Conservation (phyloP, 2,329 filamentous ascomycete genomes). For the Aspergillus sp. region DNA sequence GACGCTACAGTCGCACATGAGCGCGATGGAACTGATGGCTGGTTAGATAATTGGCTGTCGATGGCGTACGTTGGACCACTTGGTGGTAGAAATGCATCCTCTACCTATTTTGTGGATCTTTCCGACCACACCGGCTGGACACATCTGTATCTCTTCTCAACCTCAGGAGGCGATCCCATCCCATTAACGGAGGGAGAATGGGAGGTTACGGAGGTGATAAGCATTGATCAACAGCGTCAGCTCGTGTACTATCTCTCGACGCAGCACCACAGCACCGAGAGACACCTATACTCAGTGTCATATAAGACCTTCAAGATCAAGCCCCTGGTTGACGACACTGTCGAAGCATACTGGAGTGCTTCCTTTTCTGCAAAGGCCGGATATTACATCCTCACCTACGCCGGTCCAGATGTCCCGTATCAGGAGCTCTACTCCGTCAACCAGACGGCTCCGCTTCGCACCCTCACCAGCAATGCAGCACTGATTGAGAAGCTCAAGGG, state of each 20-base stretch:
- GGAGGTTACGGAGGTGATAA: conserved; percentile 62
- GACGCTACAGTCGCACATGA: conserved; percentile 53
- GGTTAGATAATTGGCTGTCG: conserved; percentile 56
- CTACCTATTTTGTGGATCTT: conserved; percentile 62
- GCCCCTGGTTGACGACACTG: conserved; percentile 61
- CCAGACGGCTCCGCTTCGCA: conserved; percentile 55
- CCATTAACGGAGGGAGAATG: conserved; percentile 65
- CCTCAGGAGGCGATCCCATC: conserved; percentile 55
- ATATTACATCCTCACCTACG: conserved; percentile 67
- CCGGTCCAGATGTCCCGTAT: conserved; percentile 67
- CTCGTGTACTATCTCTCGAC: conserved; percentile 67
- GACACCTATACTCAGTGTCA: conserved; percentile 67
- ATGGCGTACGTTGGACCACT: conserved; percentile 47
- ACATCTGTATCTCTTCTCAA: conserved; percentile 65
- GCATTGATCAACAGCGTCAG: conserved; percentile 57
- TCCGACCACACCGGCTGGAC: conserved; percentile 66
- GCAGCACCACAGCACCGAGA: conserved; percentile 65
- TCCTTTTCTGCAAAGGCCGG: conserved; percentile 63
- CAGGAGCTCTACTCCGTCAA: conserved; percentile 65
- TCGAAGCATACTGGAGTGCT: conserved; percentile 61
- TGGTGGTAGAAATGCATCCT: conserved; percentile 24
- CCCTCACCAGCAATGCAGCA: conserved; percentile 60
- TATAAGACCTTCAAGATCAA: conserved; percentile 54
- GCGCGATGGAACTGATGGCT: conserved; percentile 60
- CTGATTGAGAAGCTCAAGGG: conserved; percentile 56